phyloP scores from a whole-genome alignment of 106 monocot species.

The Iris macrosiphon region DNA sequence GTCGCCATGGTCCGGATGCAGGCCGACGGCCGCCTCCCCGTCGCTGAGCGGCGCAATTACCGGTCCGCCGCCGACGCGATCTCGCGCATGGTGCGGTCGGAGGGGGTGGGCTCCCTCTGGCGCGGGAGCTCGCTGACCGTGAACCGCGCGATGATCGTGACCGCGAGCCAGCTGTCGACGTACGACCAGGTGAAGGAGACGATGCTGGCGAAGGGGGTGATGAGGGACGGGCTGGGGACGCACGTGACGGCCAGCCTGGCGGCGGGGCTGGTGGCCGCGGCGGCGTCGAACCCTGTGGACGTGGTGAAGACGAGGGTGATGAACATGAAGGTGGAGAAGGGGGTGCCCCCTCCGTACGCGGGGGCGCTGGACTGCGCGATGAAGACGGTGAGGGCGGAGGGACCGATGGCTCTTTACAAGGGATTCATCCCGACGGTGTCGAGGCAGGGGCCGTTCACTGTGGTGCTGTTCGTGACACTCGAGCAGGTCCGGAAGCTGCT shows the following conservation, averaged over 20 bases:
- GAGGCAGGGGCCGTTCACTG: slow-evolving; percentile 72
- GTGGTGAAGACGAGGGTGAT: slow-evolving; percentile 54
- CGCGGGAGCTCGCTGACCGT: slow-evolving; percentile 44
- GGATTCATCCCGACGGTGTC: slow-evolving; percentile 72
- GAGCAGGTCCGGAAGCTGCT: slow-evolving; percentile 67
- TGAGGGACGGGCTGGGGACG: slow-evolving; percentile 35
- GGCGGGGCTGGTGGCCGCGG: slow-evolving; percentile 41
- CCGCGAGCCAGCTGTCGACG: slow-evolving; percentile 52
- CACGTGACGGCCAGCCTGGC: slow-evolving; percentile 47
- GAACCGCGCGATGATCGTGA: slow-evolving; percentile 66
- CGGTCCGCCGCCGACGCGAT: slow-evolving; percentile 46
- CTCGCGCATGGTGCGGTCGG: slow-evolving; percentile 23
- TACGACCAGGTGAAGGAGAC: slow-evolving; percentile 55
- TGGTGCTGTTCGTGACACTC: slow-evolving; percentile 78
- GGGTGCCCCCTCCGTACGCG: slow-evolving; percentile 22
- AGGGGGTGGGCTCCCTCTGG: slow-evolving; percentile 43
- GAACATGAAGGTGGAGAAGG: slow-evolving; percentile 44
- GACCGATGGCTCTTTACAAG: slow-evolving; percentile 50
- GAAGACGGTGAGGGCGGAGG: slow-evolving; percentile 42
- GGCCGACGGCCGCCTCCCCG: slow-evolving; percentile 65
- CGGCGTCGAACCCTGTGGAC: slow-evolving; percentile 51
- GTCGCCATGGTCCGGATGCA: slow-evolving; percentile 84
- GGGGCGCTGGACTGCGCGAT: slow-evolving; percentile 39
- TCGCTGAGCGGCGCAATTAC: slow-evolving; percentile 55
- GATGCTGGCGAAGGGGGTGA: slow-evolving; percentile 12